Conservation (phyloP, 108 stramenopile species). For the Conticribra guillardii region DNA sequence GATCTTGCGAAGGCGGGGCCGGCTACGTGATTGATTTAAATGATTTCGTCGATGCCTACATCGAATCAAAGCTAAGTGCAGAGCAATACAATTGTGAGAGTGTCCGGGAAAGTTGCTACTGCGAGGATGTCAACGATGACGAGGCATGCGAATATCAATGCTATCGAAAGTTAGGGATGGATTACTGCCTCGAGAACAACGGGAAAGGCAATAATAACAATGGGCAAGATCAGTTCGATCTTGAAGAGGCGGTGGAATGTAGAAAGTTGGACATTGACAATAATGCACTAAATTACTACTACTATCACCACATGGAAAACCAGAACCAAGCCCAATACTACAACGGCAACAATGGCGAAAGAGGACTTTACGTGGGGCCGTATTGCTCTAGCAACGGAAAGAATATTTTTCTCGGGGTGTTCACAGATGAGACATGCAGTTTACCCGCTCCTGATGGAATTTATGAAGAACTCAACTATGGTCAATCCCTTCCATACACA, state of each 20-base stretch:
- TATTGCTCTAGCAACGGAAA: background rate
- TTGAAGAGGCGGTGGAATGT: background rate
- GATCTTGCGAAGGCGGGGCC: slow-evolving; percentile 7
- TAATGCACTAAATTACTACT: background rate
- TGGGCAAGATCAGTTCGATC: background rate
- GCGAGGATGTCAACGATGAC: background rate
- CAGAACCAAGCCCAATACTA: background rate
- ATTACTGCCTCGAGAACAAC: background rate
- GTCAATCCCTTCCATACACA: slow-evolving; percentile 10
- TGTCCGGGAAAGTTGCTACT: slow-evolving; percentile 20
- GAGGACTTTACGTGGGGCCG: background rate
- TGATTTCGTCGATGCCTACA: slow-evolving; percentile 21
- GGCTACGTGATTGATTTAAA: slow-evolving; percentile 24
- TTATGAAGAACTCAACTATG: background rate
- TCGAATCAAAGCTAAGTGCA: slow-evolving; percentile 24
- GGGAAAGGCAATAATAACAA: background rate
- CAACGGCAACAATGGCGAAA: background rate
- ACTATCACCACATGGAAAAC: background rate
- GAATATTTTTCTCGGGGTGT: background rate
- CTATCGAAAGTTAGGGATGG: background rate
- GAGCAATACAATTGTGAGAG: slow-evolving; percentile 26
- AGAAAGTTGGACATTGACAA: background rate
- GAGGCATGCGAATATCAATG: background rate
- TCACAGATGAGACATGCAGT: background rate
- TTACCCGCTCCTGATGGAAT: background rate